Percentiles rank a stretch among this genome's conserved stretches.
phyloP scores from a whole-genome alignment of 305 asterid species.

The Fraxinus sp. region DNA sequence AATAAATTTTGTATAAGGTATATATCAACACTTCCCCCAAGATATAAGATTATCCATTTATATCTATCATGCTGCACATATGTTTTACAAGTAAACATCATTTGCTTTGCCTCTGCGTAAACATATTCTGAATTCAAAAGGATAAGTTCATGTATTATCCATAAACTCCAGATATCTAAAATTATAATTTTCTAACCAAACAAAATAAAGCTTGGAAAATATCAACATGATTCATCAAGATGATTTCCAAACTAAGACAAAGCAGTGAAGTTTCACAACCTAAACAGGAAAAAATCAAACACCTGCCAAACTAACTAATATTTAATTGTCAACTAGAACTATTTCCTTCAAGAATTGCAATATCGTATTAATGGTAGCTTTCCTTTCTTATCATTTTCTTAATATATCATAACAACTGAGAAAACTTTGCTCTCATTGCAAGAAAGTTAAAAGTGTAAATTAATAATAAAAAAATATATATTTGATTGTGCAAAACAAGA shows the following conservation, averaged over 20 bases:
- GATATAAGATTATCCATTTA: background rate
- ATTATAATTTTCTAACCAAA: background rate
- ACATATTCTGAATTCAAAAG: background rate
- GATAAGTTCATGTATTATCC: background rate
- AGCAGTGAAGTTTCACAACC: too few species aligned
- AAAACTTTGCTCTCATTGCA: background rate
- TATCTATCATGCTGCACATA: background rate
- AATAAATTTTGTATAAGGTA: background rate
- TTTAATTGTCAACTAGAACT: background rate
- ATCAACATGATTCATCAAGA: background rate
- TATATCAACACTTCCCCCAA: background rate
- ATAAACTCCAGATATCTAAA: background rate
- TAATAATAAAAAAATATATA: background rate
- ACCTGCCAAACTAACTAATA: background rate
- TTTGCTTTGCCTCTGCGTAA: background rate
- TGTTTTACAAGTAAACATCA: background rate
- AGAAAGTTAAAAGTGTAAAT: background rate
- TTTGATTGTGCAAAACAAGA: background rate
- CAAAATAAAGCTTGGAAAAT: background rate
- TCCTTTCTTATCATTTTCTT: background rate
- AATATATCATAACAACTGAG: background rate
- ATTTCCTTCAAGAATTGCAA: background rate
- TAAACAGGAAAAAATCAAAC: background rate
- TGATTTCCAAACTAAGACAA: background rate
- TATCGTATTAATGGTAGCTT: background rate